Base-by-base conservation (phyloP, 2,329 filamentous ascomycete genomes). In the Alternaria ventricosa region DNA sequence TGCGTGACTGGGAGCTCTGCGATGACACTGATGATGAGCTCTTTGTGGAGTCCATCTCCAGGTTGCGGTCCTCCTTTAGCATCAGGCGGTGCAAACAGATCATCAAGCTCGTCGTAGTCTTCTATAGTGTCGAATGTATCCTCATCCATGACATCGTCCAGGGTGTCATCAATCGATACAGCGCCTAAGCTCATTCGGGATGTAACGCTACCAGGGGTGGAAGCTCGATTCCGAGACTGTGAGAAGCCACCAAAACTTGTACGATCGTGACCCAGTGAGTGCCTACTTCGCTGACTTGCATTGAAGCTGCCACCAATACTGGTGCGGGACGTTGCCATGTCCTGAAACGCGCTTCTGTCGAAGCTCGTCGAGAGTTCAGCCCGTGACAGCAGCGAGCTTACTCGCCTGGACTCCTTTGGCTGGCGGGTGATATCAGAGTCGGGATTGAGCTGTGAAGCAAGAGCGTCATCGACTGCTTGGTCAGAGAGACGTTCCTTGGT, bases 341-440 rank as follows among this genome's bases (percentile, higher is more conserved):
- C 94, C 27, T 89, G 87, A 75, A 97, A 96, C n/a, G 90, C 87
- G 1, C 90, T 86, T 72, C 92, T 87, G 70, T 97, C 94, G 68
- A 95, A 92, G 15, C 91, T 96, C 10, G 92, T 90, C 0, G 93
- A 95, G 20, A 97, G 83, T 76, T 97, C 95, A 30, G 92, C 92
- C 72, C 95, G 87, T 15, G 94, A 94, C 57, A 97, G 85, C 81
- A 97, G 87, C 15, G 95, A 98, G 82, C 96, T 99, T 25, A 98
- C 91, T 55, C 96, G 88, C 46, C 96, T 89, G n/a, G 87, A 88
- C 46, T 88, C 86, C 66, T 86, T 86, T 18, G 86, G 85, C 50
- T 86, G 84, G 27, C 86, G 84, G 30, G 86, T 82, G 59, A 78
- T 74, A 44, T 81, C 79, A 55, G 79, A 84, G 55, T 84, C 83